Evolutionary conservation across 805 yeast genomes (phyloP).

Genomic region (Candida tallmaniae): DNA sequence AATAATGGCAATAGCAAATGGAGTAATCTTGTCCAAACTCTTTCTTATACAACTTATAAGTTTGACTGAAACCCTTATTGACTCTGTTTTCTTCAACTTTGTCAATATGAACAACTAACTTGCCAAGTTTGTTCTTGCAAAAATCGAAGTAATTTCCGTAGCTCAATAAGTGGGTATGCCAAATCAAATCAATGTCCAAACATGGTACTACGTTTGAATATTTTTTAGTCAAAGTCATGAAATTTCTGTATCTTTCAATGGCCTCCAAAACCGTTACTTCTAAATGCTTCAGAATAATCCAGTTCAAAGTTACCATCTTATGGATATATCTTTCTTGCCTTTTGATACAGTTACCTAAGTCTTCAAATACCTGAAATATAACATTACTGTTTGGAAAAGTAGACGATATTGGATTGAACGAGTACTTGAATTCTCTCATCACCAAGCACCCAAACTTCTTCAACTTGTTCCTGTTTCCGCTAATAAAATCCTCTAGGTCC

Average conservation of each 20-base stretch:
- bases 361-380: conserved; percentile 28
- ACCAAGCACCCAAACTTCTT: neutral
- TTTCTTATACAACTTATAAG: conserved; percentile 5
- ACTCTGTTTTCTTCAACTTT: conserved; percentile 20
- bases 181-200: conserved; percentile 6
- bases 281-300: conserved; percentile 1
- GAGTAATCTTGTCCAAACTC: conserved; percentile 2
- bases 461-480: too few relatives aligned
- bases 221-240: conserved; percentile 9
- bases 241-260: conserved; percentile 15
- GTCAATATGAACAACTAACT: conserved; percentile 17
- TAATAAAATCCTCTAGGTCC: too few relatives aligned
- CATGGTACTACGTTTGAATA: conserved; percentile 4
- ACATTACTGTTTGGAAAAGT: neutral
- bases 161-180: conserved; percentile 7
- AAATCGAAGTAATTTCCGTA: conserved; percentile 1
- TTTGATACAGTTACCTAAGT: conserved; percentile 21
- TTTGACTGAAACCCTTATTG: conserved; percentile 13
- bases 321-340: conserved; percentile 20
- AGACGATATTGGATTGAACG: conserved; percentile 5
- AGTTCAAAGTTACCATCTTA: conserved; percentile 13
- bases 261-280: conserved; percentile 17
- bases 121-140: conserved; percentile 3
- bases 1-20: conserved; percentile 4
- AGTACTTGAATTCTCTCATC: neutral